A percentile compares a stretch with the other conserved stretches of the same genome.
These are phyloP conservation scores for Anthostomella pinea DNA, from an alignment of 2,329 filamentous ascomycete species.

Conservation along the genomic window DNA sequence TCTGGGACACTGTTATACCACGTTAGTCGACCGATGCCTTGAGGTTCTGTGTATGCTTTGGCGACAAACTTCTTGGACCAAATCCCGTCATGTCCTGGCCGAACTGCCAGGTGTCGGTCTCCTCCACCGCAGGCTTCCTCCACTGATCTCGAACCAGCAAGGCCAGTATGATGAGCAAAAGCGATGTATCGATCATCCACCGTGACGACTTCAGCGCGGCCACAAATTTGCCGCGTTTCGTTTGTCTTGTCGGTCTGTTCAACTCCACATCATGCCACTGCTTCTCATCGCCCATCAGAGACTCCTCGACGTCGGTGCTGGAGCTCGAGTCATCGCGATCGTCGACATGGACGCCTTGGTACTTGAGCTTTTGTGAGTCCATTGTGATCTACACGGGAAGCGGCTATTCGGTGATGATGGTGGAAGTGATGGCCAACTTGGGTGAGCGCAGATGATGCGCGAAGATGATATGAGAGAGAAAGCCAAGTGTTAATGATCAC, in stretches of 20 bases:
- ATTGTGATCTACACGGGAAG: slow-evolving; percentile 13
- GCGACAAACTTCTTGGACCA: slow-evolving; percentile 34
- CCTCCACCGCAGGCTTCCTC: slow-evolving; percentile 13
- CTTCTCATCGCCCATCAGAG: slow-evolving; percentile 39
- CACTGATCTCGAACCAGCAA: slow-evolving; percentile 33
- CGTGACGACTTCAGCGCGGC: slow-evolving; percentile 30
- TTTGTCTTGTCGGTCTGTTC: slow-evolving; percentile 20
- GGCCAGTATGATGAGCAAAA: slow-evolving; percentile 37
- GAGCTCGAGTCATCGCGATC: slow-evolving; percentile 35
- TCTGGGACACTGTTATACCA: slow-evolving; percentile 31
- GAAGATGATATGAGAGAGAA: too few species aligned
- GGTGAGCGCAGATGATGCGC: not conserved
- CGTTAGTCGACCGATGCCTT: not conserved
- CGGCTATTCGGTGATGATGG: too few species aligned
- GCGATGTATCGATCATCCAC: slow-evolving; percentile 38
- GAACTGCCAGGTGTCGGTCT: slow-evolving; percentile 32
- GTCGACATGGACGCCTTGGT: slow-evolving; percentile 31
- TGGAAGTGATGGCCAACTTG: not conserved
- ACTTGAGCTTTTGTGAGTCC: slow-evolving; percentile 28
- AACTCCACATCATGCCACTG: slow-evolving; percentile 30
- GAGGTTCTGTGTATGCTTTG: not conserved
- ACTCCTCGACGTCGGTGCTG: slow-evolving; percentile 40
- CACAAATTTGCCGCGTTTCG: slow-evolving; percentile 21
- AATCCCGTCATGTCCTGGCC: slow-evolving; percentile 38
- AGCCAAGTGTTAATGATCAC: not conserved